Conservation (phyloP, 495 filamentous ascomycete species). For the Copromyces sp. region DNA sequence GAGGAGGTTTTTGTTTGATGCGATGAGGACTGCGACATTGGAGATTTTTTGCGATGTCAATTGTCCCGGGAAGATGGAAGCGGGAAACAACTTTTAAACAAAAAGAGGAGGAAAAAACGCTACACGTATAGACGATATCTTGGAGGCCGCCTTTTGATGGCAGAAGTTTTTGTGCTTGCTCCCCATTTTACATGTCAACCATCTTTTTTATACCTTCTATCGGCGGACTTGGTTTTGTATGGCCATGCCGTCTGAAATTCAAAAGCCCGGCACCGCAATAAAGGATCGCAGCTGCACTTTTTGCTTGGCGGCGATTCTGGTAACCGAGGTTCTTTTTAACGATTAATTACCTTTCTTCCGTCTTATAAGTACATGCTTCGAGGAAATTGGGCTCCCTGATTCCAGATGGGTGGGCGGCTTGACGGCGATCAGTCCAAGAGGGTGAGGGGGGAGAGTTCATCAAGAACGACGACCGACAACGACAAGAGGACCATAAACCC, state of each 20-base stretch:
- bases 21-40: conserved; percentile 5
- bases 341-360: conserved; percentile 31
- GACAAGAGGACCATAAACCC: not conserved
- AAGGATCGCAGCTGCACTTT: conserved; percentile 24
- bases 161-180: conserved; percentile 16
- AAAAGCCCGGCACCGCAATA: conserved; percentile 15
- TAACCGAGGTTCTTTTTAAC: conserved; percentile 24
- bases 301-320: conserved; percentile 30
- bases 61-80: not conserved
- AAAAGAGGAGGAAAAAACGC: not conserved
- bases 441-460: not conserved
- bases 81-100: not conserved
- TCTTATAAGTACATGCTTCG: not conserved
- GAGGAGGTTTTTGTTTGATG: conserved; percentile 13
- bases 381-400: conserved; percentile 2
- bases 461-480: not conserved
- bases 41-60: conserved; percentile 1
- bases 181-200: conserved; percentile 15
- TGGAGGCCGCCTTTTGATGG: not conserved
- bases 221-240: conserved; percentile 14
- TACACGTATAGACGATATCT: not conserved
- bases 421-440: conserved; percentile 1
- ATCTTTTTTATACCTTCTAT: conserved; percentile 12
- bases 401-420: conserved; percentile 15
- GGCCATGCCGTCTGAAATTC: conserved; percentile 17